Base-by-base conservation (phyloP, 108 stramenopile species). In the Fragilaria crotonensis region DNA sequence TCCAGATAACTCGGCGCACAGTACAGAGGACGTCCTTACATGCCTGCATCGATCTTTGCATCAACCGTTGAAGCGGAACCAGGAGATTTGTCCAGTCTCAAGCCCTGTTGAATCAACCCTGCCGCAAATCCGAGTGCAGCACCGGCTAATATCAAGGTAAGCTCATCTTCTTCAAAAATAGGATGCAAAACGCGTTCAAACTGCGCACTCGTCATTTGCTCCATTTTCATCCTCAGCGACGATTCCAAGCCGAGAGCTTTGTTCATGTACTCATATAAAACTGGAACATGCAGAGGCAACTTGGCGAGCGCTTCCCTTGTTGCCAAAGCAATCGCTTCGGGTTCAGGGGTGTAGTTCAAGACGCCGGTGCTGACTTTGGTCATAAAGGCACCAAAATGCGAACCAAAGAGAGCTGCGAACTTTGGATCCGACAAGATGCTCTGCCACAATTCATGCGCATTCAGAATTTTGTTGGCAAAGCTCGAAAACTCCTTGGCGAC, bases 151-250 rank as follows among this genome's bases (percentile, higher is more conserved):
- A 98, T 96, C 18, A 98, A 76, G 32, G 96, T 96, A 61, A 92
- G 64, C 64, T 98, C 97, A 63, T 98, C 97, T 64, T 95, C 92
- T 73, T 98, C 89, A 69, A 98, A 98, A 52, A 96, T 92, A 1
- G 97, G 79, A 66, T 96, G 97, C 32, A 90, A 55, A 11, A 98
- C 89, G 0, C 90, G 76, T 62, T 98, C 97, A 70, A 98, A 98
- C 41, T 95, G 87, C 3, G 63, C 62, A 47, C 81, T 68, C 9
- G 87, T 77, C 87, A 98, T 79, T 36, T 60, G 70, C 68, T 89
- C 85, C 95, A 98, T 94, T 59, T 79, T 70, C 33, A 66, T 76
- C 32, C 87, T 67, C 5, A 98, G 76, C 0, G 94, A 94, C 25
- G 60, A 55, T 33, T 92, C 71, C 52, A 98, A 58, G 5, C 79